A percentile compares a stretch with the other conserved stretches of the same genome.
phyloP scores from a whole-genome alignment of 2,329 filamentous ascomycete genomes.

The Sporothrix dimorphospora region DNA sequence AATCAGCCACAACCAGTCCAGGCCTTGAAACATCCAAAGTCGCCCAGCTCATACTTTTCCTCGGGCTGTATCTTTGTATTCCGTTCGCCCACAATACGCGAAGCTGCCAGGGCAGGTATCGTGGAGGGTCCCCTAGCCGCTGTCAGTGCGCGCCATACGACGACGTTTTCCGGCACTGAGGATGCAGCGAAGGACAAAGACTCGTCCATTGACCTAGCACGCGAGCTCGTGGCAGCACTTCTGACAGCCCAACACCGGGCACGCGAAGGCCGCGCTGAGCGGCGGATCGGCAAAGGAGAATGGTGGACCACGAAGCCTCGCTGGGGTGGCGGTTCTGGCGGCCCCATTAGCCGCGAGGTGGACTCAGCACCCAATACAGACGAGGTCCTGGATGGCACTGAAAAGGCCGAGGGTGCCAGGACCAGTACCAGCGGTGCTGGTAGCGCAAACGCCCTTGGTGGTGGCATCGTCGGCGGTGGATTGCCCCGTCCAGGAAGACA shows the following conservation, averaged over 20 bases:
- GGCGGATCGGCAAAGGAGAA: slow-evolving; percentile 58
- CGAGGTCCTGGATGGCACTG: slow-evolving; percentile 44
- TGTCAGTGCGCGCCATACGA: slow-evolving; percentile 60
- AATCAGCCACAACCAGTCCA: not conserved
- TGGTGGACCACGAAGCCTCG: slow-evolving; percentile 66
- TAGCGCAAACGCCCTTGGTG: not conserved
- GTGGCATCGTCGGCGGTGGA: not conserved
- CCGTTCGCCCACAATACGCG: slow-evolving; percentile 62
- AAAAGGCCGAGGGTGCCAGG: slow-evolving; percentile 47
- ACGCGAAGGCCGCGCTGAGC: slow-evolving; percentile 60
- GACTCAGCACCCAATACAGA: slow-evolving; percentile 46
- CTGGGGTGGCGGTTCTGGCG: slow-evolving; percentile 66
- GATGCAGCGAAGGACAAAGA: slow-evolving; percentile 45
- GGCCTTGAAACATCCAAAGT: not conserved
- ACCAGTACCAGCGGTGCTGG: not conserved
- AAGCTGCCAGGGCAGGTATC: slow-evolving; percentile 61
- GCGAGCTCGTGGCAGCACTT: slow-evolving; percentile 63
- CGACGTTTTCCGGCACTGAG: slow-evolving; percentile 47
- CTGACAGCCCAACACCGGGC: slow-evolving; percentile 66
- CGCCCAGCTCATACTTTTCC: slow-evolving; percentile 57
- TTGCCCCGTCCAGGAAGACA: not conserved
- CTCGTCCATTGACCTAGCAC: slow-evolving; percentile 62
- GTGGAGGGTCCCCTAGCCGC: slow-evolving; percentile 65
- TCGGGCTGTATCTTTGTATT: slow-evolving; percentile 64
- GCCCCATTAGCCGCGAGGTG: slow-evolving; percentile 64